A percentile compares a stretch with the other conserved stretches of the same genome.
Conservation (phyloP, 1,139 yeast species). For the Starmera stellimalicola region DNA sequence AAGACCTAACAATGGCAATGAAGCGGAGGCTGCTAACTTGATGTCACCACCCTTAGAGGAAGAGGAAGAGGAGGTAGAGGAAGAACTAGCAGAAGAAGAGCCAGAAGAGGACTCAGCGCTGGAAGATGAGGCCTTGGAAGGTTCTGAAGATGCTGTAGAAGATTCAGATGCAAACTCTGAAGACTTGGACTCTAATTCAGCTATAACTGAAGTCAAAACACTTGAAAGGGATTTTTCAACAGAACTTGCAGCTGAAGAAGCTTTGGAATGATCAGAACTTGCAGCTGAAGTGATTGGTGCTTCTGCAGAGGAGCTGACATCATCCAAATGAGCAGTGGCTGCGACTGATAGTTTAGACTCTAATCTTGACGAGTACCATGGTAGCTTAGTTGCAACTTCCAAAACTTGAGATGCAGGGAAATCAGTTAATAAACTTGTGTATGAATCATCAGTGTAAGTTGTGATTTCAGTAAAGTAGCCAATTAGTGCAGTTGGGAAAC, state of each 20-base stretch:
- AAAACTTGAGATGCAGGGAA: constrained; percentile 17
- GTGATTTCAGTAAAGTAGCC: constrained; percentile 21
- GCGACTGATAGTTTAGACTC: constrained; percentile 18
- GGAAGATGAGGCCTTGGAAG: not conserved
- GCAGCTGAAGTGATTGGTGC: constrained; percentile 17
- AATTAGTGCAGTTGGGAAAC: constrained; percentile 20
- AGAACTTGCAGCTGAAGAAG: constrained; percentile 14
- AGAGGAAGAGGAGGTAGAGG: not conserved
- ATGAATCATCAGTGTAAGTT: constrained; percentile 29
- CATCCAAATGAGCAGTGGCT: constrained; percentile 4
- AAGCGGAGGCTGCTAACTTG: not conserved
- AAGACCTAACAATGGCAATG: not conserved
- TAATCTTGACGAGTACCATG: constrained; percentile 30
- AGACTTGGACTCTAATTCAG: too few relatives aligned
- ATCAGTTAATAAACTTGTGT: constrained; percentile 23
- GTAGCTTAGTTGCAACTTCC: constrained; percentile 24
- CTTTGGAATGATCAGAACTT: constrained; percentile 9
- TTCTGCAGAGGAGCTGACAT: constrained; percentile 12
- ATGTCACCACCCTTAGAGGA: not conserved
- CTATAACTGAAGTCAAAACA: too few relatives aligned
- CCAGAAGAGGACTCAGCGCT: not conserved
- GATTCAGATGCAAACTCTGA: not conserved
- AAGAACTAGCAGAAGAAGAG: not conserved
- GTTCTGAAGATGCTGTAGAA: not conserved
- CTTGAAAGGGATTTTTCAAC: too few relatives aligned